These are phyloP conservation scores for Amanita jacksonii DNA, from an alignment of 768 basidiomycete species.

Conservation along the genomic window DNA sequence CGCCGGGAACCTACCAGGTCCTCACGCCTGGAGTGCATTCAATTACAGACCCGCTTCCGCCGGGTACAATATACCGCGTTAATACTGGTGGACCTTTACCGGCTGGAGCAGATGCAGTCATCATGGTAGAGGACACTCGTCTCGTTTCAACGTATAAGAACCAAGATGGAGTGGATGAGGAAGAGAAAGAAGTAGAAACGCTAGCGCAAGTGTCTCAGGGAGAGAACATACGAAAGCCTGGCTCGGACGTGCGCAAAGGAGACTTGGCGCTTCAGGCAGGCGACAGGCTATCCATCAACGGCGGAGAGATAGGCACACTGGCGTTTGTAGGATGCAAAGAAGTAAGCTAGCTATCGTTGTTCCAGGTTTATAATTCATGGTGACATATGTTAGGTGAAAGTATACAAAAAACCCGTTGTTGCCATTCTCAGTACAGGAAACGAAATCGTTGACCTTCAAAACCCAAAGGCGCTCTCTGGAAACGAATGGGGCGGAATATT, in stretches of 20 bases:
- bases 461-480: constrained; percentile 21
- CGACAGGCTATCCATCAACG: constrained; percentile 49
- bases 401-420: constrained; percentile 63
- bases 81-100: constrained; percentile 85
- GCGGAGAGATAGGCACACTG: constrained; percentile 80
- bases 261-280: constrained; percentile 58
- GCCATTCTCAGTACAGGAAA: constrained; percentile 84
- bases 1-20: constrained; percentile 58
- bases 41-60: constrained; percentile 35
- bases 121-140: constrained; percentile 92
- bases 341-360: constrained; percentile 28
- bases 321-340: constrained; percentile 67
- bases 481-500: constrained; percentile 62
- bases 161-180: constrained; percentile 25
- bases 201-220: constrained; percentile 48
- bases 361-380: background rate
- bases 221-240: constrained; percentile 68
- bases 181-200: constrained; percentile 59
- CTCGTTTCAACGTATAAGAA: constrained; percentile 45
- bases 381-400: constrained; percentile 41
- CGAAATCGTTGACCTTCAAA: constrained; percentile 61
- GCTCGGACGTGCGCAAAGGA: constrained; percentile 63
- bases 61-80: constrained; percentile 56
- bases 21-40: constrained; percentile 46
- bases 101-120: constrained; percentile 61